Evolutionary conservation across 352 stramenopile genomes (phyloP).

Genomic region (Aphanomyces stellatus): DNA sequence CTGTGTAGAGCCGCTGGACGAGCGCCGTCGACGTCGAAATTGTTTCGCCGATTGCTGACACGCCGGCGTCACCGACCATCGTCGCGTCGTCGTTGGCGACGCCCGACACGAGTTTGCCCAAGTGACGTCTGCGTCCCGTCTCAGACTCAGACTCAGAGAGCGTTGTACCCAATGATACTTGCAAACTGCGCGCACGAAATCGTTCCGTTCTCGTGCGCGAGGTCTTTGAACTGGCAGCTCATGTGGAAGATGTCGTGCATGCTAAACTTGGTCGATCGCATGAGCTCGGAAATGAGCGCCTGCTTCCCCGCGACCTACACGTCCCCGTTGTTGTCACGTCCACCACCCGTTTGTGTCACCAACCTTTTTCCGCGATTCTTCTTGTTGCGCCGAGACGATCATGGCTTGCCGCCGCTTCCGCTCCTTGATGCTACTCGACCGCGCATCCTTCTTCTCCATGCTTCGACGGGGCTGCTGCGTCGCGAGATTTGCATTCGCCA

Average conservation of each 20-base stretch:
- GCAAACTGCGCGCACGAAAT: conserved; percentile 37
- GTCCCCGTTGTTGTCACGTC: not conserved
- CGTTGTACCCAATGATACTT: conserved; percentile 31
- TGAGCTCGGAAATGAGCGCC: conserved; percentile 38
- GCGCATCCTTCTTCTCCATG: not conserved
- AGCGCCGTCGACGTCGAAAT: conserved; percentile 40
- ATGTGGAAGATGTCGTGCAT: conserved; percentile 41
- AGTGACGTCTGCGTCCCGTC: not conserved
- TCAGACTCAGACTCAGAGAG: no score
- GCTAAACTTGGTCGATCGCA: conserved; percentile 31
- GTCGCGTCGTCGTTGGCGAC: not conserved
- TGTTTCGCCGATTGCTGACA: conserved; percentile 28
- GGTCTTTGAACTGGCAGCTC: conserved; percentile 42
- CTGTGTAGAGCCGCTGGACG: conserved; percentile 31
- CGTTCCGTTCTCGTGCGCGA: conserved; percentile 30
- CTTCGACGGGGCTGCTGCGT: not conserved
- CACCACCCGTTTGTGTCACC: not conserved
- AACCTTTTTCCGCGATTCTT: not conserved
- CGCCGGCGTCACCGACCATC: not conserved
- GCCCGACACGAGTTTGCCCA: not conserved
- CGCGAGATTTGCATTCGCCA: conserved; percentile 26
- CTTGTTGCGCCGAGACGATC: not conserved
- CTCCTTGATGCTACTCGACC: not conserved
- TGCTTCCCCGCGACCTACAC: conserved; percentile 28
- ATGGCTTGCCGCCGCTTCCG: conserved; percentile 1